Base-by-base conservation (phyloP, 768 basidiomycete species). In the Xanthoconium purpureum region DNA sequence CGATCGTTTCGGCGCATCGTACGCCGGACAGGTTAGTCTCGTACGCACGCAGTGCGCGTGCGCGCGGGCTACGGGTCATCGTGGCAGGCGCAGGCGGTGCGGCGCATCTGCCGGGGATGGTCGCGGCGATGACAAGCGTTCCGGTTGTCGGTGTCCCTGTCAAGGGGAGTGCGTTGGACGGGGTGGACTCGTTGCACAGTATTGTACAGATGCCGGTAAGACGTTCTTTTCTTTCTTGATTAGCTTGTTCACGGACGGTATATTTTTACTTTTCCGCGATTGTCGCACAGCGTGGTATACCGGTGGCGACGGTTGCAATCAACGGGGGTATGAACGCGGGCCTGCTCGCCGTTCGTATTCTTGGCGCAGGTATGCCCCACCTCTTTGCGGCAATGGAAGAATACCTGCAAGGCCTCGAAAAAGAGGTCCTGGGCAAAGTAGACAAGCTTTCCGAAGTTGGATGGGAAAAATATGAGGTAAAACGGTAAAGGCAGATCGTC, bases 141-240 rank as follows among this genome's bases (percentile, higher is more conserved):
- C 96, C 97, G 0, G 93, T 99, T 0, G 84, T 99, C 33, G 96
- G 97, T 13, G 97, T 99, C 0, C 97, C 97, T 3, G 97, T 99
- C 54, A 97, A 94, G 69, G 95, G 92, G 12, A 94, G 92, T 69
- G 80, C 86, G 0, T 78, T 98, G 13, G 95, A 97, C 69, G 97
- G 97, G 0, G 93, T 99, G 1, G 97, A 98, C 73, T 94, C 93
- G n/a, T 73, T 99, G 64, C 85, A 97, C 67, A 94, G 91, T 69
- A 98, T 99, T 61, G 94, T 99, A 10, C 97, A 98, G 75, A 99
- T 99, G 97, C 97, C 97, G 18, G 93, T 94, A 68, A 63, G 91
- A 80, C 14, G 8, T 42, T 33, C 54, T 42, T 20, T 46, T 40
- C 9, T 24, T 35, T 10, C 3, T 54, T 30, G 52, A 38, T 33